These are phyloP conservation scores for Lentinula guzmanii DNA, from an alignment of 768 basidiomycete genomes.

Conservation along the genomic window DNA sequence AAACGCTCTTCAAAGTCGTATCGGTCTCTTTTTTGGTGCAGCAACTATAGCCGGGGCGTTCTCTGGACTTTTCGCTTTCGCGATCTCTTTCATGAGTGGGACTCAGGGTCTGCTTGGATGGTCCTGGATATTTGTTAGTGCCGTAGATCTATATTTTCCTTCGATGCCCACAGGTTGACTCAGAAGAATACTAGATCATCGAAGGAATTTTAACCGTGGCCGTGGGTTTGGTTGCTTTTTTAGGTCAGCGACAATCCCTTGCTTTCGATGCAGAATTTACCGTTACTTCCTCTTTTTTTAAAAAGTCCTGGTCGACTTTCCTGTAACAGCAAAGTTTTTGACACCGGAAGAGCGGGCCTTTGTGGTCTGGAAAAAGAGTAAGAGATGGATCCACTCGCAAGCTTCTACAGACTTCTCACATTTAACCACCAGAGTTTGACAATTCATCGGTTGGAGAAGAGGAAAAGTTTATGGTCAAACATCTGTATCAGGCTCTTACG, in stretches of 20 bases:
- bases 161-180: not conserved
- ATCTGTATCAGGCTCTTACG: constrained; percentile 43
- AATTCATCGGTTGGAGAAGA: constrained; percentile 55
- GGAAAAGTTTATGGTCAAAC: constrained; percentile 49
- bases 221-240: constrained; percentile 46
- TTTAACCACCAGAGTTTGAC: constrained; percentile 36
- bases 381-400: constrained; percentile 5
- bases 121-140: constrained; percentile 63
- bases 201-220: constrained; percentile 60
- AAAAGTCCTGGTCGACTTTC: constrained; percentile 58
- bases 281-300: not conserved
- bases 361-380: constrained; percentile 52
- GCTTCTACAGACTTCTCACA: not conserved
- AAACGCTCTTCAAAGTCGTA: constrained; percentile 50
- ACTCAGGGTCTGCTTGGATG: constrained; percentile 42
- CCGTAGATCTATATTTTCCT: not conserved
- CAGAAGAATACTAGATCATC: constrained; percentile 35
- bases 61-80: constrained; percentile 54
- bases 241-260: constrained; percentile 26
- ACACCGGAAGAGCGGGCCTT: constrained; percentile 55
- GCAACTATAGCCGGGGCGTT: constrained; percentile 62
- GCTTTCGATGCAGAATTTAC: not conserved
- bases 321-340: constrained; percentile 51
- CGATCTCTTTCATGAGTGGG: constrained; percentile 46
- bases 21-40: constrained; percentile 61